Base-by-base conservation (phyloP, 139 green algal species). In the Marvania coccoides region DNA sequence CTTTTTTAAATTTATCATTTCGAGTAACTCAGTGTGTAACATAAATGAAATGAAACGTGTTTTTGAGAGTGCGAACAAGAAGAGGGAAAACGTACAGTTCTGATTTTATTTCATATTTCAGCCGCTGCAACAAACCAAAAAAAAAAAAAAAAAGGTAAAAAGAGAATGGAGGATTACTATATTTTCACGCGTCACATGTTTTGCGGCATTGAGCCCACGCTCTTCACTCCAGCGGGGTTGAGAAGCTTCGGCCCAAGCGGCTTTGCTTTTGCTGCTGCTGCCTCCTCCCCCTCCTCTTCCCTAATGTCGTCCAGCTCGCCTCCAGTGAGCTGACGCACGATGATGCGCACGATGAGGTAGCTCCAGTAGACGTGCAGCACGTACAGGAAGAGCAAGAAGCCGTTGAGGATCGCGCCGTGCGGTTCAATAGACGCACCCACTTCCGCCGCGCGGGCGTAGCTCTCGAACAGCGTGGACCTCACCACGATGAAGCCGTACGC, bases 331-430 rank as follows among this genome's bases (percentile, higher is more conserved):
- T 84, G 64, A 29, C 66, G 58, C 13, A 69, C 35, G 9, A 83
- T 53, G 42, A 82, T 75, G 4, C 66, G 36, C 7, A 85, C 48
- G 30, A 94, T 94, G 33, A 94, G 74, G 47, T 82, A 86, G 0
- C 47, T 90, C 89, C 89, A 96, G 76, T 94, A 95, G 6, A 90
- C 55, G 69, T 96, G 87, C 45, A 95, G 71, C 31, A 81, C 67
- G 33, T 87, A 85, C 19, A 96, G 78, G 53, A 93, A 70, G 53
- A 86, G 59, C 19, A 95, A 80, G 34, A 96, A 69, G 0, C 64
- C 80, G 45, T 88, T 88, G 67, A 96, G 85, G 12, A 94, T 87
- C n/a, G 76, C 60, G 59, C 85, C 86, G 71, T 96, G 85, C 4
- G 86, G 87, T 56, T 82, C 38, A 14, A 85, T 83, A 37, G 85